Evolutionary conservation across 106 monocot genomes (phyloP).

Genomic region (Narthecium ossifragum): DNA sequence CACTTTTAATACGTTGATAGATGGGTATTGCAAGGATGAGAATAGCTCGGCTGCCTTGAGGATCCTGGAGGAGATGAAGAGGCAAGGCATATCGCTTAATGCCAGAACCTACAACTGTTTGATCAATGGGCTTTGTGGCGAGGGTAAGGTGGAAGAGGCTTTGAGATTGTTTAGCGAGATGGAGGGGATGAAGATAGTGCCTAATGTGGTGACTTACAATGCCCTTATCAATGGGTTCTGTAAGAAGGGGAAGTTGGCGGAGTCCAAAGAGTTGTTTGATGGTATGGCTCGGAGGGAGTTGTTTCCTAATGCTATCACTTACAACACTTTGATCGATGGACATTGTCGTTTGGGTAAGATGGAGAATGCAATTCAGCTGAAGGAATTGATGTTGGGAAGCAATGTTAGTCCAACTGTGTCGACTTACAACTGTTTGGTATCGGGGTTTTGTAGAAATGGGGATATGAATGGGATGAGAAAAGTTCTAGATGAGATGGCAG

Average conservation of each 20-base stretch:
- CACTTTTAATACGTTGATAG: constrained; percentile 71
- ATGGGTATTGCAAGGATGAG: constrained; percentile 76
- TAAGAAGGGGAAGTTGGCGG: constrained; percentile 73
- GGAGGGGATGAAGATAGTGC: constrained; percentile 25
- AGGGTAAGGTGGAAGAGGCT: constrained; percentile 53
- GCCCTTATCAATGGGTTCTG: constrained; percentile 72
- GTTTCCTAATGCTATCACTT: constrained; percentile 58
- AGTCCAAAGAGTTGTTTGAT: constrained; percentile 40
- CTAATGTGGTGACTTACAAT: constrained; percentile 68
- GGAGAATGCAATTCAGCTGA: constrained; percentile 47
- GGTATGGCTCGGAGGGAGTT: constrained; percentile 30
- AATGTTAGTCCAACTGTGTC: constrained; percentile 41
- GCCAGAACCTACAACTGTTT: constrained; percentile 63
- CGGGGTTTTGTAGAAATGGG: constrained; percentile 43
- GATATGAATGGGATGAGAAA: constrained; percentile 39
- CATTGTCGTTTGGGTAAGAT: constrained; percentile 48
- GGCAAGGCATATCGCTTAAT: constrained; percentile 34
- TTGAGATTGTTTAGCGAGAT: constrained; percentile 49
- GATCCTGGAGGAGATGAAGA: constrained; percentile 71
- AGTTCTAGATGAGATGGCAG: constrained; percentile 75
- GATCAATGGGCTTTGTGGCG: constrained; percentile 45
- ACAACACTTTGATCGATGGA: constrained; percentile 73
- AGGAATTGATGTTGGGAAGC: constrained; percentile 36
- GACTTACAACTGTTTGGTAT: constrained; percentile 78
- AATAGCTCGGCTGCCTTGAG: constrained; percentile 47